A percentile compares a stretch with the other conserved stretches of the same genome.
phyloP scores from a whole-genome alignment of 495 filamentous ascomycete genomes.

The Penicillium coprophilum region DNA sequence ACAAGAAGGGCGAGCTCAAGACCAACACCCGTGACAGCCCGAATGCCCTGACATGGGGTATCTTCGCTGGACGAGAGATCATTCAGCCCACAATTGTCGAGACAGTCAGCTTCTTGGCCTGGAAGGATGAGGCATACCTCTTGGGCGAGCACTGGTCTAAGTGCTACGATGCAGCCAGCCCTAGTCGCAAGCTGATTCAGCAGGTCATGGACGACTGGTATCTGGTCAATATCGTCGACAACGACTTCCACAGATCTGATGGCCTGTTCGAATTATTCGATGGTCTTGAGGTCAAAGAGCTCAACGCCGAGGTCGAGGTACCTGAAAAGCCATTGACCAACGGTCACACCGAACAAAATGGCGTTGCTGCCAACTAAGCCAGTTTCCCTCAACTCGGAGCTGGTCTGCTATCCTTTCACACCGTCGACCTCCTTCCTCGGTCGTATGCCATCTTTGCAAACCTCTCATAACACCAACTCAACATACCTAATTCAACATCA shows the following conservation, averaged over 20 bases:
- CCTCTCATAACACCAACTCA: conserved; percentile 24
- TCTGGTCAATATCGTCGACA: conserved; percentile 88
- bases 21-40: conserved; percentile 85
- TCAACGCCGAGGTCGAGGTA: conserved; percentile 47
- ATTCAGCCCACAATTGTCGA: conserved; percentile 99
- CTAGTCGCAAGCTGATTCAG: conserved; percentile 80
- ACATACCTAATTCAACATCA: conserved; percentile 47
- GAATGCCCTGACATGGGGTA: conserved; percentile 98
- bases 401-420: neutral
- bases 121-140: conserved; percentile 97
- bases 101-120: conserved; percentile 94
- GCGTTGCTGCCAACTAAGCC: conserved; percentile 32
- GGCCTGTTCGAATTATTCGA: conserved; percentile 55
- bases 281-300: conserved; percentile 66
- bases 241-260: conserved; percentile 4
- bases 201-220: conserved; percentile 87
- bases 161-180: conserved; percentile 74
- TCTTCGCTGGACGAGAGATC: conserved; percentile 98
- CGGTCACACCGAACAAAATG: conserved; percentile 22
- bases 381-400: conserved; percentile 20
- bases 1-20: conserved; percentile 71
- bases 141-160: conserved; percentile 92
- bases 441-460: conserved; percentile 16
- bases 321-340: conserved; percentile 25
- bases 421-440: conserved; percentile 1